Percentiles rank a stretch among this genome's conserved stretches.
Evolutionary conservation across 345 rosid genomes (phyloP).

Genomic region (Populus alba): DNA sequence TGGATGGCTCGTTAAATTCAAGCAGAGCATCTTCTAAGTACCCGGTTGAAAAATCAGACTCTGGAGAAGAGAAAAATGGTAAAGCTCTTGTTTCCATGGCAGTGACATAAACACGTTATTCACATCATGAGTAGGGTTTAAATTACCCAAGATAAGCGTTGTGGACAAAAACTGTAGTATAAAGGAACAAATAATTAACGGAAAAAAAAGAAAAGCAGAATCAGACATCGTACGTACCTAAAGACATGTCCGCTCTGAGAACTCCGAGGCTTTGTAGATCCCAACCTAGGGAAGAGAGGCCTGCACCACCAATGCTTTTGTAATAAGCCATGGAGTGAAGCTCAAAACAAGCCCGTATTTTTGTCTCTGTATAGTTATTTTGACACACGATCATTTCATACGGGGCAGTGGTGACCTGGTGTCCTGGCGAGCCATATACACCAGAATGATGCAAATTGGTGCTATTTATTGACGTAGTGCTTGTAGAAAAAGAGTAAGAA

Average conservation of each 20-base stretch:
- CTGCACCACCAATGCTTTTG: constrained; percentile 4
- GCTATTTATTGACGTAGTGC: constrained; percentile 30
- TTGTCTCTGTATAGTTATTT: background rate
- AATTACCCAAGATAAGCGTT: background rate
- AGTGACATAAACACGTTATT: constrained; percentile 19
- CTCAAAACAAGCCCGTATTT: constrained; percentile 34
- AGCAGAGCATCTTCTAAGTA: constrained; percentile 82
- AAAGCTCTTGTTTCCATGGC: constrained; percentile 45
- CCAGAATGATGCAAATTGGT: constrained; percentile 9
- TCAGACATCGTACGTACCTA: constrained; percentile 33
- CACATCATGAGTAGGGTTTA: background rate
- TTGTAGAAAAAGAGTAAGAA: constrained; percentile 19
- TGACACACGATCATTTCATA: background rate
- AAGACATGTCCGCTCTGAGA: constrained; percentile 74
- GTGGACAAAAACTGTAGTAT: background rate
- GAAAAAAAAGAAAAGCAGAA: background rate
- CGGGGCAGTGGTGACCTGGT: background rate
- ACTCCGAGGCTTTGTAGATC: constrained; percentile 78
- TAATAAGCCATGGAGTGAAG: constrained; percentile 40
- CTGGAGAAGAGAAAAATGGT: constrained; percentile 38
- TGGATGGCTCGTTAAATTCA: constrained; percentile 60
- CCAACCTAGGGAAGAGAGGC: constrained; percentile 55
- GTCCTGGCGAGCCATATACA: constrained; percentile 9
- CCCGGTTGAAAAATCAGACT: constrained; percentile 73
- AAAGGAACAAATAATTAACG: background rate